phyloP scores from a whole-genome alignment of 2,329 filamentous ascomycete genomes.

The Colletotrichum agaves region DNA sequence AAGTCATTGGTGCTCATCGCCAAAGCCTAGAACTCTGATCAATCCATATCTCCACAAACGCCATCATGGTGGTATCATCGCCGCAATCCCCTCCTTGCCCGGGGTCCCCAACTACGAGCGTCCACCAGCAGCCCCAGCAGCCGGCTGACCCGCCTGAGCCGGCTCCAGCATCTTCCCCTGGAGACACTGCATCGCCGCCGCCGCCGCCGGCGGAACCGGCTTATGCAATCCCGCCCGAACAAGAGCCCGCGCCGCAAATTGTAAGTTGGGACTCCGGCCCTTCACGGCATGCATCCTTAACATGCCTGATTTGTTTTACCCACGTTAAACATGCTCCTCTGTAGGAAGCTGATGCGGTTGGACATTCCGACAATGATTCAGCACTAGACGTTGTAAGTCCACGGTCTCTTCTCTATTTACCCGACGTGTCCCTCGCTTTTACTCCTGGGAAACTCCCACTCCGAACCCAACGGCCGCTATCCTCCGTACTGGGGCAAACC shows the following conservation, averaged over 20 bases:
- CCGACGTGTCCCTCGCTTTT: not conserved
- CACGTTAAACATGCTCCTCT: not conserved
- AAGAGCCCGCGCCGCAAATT: constrained; percentile 8
- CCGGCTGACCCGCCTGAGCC: too few species aligned
- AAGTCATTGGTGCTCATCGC: too few species aligned
- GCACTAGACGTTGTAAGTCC: constrained; percentile 24
- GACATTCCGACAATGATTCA: constrained; percentile 17
- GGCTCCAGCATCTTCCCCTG: too few species aligned
- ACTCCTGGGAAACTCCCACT: not conserved
- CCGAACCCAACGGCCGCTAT: not conserved
- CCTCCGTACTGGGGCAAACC: not conserved
- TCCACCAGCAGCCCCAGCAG: not conserved
- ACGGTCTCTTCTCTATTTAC: not conserved
- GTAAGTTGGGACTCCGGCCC: constrained; percentile 3
- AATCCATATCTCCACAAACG: too few species aligned
- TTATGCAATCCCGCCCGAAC: not conserved
- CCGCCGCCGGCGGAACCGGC: too few species aligned
- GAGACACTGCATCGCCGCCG: too few species aligned
- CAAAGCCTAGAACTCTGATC: too few species aligned
- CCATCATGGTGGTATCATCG: too few species aligned
- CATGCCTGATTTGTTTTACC: too few species aligned
- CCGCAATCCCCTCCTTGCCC: too few species aligned
- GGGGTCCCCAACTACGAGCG: too few species aligned
- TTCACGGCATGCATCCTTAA: not conserved
- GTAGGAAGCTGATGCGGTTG: constrained; percentile 14